phyloP scores from a whole-genome alignment of 2,329 filamentous ascomycete genomes.

The Paraphoma chrysanthemicola region DNA sequence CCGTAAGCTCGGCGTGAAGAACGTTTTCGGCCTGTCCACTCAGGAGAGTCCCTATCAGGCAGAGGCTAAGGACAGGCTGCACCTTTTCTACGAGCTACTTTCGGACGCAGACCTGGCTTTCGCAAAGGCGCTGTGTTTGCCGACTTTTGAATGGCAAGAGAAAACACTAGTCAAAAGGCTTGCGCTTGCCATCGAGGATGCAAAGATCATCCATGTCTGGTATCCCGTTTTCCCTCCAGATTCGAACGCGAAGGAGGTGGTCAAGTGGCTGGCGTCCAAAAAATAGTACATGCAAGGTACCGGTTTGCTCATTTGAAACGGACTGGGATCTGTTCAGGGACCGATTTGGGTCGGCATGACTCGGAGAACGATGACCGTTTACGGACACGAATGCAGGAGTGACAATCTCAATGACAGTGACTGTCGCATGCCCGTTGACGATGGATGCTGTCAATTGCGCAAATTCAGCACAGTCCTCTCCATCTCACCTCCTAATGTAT shows the following conservation, averaged over 20 bases:
- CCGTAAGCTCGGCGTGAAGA: constrained; percentile 22
- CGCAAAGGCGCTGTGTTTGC: constrained; percentile 43
- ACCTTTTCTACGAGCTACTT: constrained; percentile 51
- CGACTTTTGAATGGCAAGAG: constrained; percentile 50
- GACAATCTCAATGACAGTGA: neutral
- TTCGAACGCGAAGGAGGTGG: constrained; percentile 48
- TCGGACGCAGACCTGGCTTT: constrained; percentile 50
- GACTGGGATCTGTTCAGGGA: constrained; percentile 18
- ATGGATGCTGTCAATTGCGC: neutral
- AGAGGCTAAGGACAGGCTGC: constrained; percentile 47
- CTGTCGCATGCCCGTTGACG: neutral
- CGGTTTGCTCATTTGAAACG: constrained; percentile 30
- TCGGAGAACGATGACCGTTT: constrained; percentile 11
- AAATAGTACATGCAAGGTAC: constrained; percentile 29
- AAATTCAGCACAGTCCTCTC: neutral
- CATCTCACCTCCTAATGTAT: constrained; percentile 4
- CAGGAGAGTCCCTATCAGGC: constrained; percentile 51
- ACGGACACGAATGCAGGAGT: neutral
- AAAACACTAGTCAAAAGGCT: constrained; percentile 48
- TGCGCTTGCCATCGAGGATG: constrained; percentile 49
- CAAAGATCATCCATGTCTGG: constrained; percentile 50
- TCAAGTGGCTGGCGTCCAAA: constrained; percentile 40
- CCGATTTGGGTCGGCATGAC: constrained; percentile 24
- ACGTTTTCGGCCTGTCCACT: constrained; percentile 51
- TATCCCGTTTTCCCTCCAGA: constrained; percentile 54